Base-by-base conservation (phyloP, 2,329 filamentous ascomycete species). In the Alternaria conjuncta region DNA sequence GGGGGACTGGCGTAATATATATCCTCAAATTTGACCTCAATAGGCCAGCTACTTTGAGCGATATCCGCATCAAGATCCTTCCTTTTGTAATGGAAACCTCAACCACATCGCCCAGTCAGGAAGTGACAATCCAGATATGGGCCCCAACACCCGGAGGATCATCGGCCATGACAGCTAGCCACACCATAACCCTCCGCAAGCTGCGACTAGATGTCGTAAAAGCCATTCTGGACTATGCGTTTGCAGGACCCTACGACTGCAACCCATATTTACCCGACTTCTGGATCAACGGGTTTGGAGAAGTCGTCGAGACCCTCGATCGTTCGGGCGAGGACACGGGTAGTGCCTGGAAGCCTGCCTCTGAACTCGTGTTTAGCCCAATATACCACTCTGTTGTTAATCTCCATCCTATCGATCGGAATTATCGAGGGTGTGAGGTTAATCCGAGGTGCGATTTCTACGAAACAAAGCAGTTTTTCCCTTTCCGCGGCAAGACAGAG, bases 1-100 rank as follows among this genome's bases (percentile, higher is more conserved):
- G n/a, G n/a, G n/a, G n/a, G n/a, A n/a, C 15, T 0, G 32, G 32
- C 32, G 0, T 36, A 36, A 0, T n/a, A 13, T 36, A n/a, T 2
- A n/a, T 36, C 15, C 32, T 36, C 2, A 36, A 8, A 8, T 36
- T 36, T 15, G 4, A 36, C 10, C 15, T 36, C 4, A n/a, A 3
- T 9, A 36, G 7, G 4, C 15, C 15, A n/a, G 32, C 32, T 8
- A 36, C 32, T 0, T 8, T n/a, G 32, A n/a, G 32, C 32, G 32
- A 36, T 3, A 36, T 36, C 32, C 32, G 32, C 2, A 36, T 36
- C 15, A n/a, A 36, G 4, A 36, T 36, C 15, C 32, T 36, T 0
- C 32, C 32, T 8, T 36, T 36, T 1, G 32, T 5, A n/a, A 36
- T 36, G 32, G 32, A n/a, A 36, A 36, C 32, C 32, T 36, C 32